These are phyloP conservation scores for Tulasnella sp. DNA, from an alignment of 768 basidiomycete genomes.

Conservation along the genomic window DNA sequence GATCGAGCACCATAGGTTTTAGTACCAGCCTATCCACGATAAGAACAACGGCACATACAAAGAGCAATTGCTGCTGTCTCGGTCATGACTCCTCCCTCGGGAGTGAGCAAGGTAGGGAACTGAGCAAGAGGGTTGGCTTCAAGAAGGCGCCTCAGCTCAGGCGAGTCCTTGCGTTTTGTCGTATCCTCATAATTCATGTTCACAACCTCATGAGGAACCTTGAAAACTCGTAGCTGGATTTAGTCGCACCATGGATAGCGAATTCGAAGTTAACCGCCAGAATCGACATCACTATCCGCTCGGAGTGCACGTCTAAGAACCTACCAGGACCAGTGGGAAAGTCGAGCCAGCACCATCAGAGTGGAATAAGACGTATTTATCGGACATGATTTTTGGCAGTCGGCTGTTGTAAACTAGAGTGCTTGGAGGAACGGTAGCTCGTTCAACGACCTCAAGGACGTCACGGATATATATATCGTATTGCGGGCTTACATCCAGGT, in stretches of 20 bases:
- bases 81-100: slow-evolving; percentile 3
- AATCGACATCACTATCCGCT: too few species aligned
- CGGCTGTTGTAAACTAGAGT: too few species aligned
- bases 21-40: not conserved
- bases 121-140: slow-evolving; percentile 10
- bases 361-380: slow-evolving; percentile 7
- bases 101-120: slow-evolving; percentile 15
- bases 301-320: too few species aligned
- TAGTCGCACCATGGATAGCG: not conserved
- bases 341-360: not conserved
- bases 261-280: too few species aligned
- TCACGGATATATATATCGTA: too few species aligned
- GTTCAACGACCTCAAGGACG: too few species aligned
- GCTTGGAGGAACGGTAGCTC: too few species aligned
- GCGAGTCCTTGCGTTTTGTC: not conserved
- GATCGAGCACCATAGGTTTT: not conserved
- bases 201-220: slow-evolving; percentile 2
- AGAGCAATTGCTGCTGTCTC: slow-evolving; percentile 12
- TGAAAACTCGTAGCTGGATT: not conserved
- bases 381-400: not conserved
- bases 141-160: slow-evolving; percentile 5
- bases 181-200: not conserved
- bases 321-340: not conserved
- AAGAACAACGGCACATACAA: not conserved
- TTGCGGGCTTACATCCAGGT: too few species aligned